Percentiles rank a stretch among this genome's conserved stretches.
phyloP scores from a whole-genome alignment of 805 yeast genomes.

The Wickerhamomyces bovis region DNA sequence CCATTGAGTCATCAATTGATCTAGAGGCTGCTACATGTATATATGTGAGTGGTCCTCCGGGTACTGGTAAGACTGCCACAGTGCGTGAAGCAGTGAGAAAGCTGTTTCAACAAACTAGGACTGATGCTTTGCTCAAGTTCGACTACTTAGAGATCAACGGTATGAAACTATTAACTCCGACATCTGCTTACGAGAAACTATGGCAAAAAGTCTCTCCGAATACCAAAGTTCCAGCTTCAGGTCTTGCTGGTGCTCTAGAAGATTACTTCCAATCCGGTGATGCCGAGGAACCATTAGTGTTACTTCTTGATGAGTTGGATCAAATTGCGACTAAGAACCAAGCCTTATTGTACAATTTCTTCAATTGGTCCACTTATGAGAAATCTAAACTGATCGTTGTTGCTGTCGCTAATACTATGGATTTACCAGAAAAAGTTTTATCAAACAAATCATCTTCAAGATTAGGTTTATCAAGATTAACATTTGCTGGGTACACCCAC shows the following conservation, averaged over 20 bases:
- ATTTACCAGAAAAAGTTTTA: constrained; percentile 82
- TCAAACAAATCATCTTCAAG: constrained; percentile 89
- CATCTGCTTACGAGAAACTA: constrained; percentile 71
- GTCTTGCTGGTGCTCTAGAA: constrained; percentile 45
- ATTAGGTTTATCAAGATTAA: constrained; percentile 79
- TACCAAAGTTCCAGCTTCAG: constrained; percentile 54
- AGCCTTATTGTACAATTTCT: constrained; percentile 87
- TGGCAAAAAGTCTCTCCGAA: constrained; percentile 69
- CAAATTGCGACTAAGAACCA: constrained; percentile 81
- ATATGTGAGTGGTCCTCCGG: constrained; percentile 95
- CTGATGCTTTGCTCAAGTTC: constrained; percentile 42
- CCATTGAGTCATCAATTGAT: constrained; percentile 64
- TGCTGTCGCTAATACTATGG: constrained; percentile 97
- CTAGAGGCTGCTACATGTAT: constrained; percentile 75
- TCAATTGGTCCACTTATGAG: constrained; percentile 92
- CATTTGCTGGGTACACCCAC: constrained; percentile 83
- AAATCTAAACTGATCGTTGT: constrained; percentile 77
- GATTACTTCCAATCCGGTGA: constrained; percentile 46
- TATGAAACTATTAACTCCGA: constrained; percentile 73
- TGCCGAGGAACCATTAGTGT: constrained; percentile 41
- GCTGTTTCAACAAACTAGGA: constrained; percentile 39
- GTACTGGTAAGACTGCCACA: constrained; percentile 95
- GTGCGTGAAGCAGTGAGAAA: constrained; percentile 79
- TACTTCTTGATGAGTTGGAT: constrained; percentile 87
- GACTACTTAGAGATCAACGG: constrained; percentile 88